Base-by-base conservation (phyloP, 2,329 filamentous ascomycete species). In the Trichoderma aggressivum region DNA sequence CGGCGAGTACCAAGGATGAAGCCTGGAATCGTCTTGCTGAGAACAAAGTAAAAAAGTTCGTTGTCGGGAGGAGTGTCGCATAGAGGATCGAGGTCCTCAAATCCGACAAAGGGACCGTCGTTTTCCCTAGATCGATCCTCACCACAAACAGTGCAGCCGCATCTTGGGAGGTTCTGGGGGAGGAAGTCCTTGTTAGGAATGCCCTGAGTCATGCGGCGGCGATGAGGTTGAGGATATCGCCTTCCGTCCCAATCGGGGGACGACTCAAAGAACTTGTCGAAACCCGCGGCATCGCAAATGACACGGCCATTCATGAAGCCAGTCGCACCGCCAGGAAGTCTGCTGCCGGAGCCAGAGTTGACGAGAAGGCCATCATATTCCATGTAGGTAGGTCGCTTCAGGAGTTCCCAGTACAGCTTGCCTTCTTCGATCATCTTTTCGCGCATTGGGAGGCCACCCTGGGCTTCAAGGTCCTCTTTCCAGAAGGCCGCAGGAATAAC, bases 361-460 rank as follows among this genome's bases (percentile, higher is more conserved):
- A 81, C 80, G 6, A 85, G 76, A 21, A 76, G 76, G 4, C 84
- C 84, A 12, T 84, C 81, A 21, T 86, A 85, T 7, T 84, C 80
- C 80, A 83, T 85, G 72, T 85, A 85, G 0, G 78, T 80, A 0
- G 84, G 84, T 11, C 79, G 78, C 73, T 85, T 82, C 28, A 82
- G 77, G 7, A 86, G 80, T 18, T 84, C 82, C 84, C 85, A 86
- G 76, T 82, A 84, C n/a, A 80, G 61, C 75, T 79, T 82, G 10
- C 85, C 85, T 12, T 85, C 77, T 28, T 75, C 75, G 67, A 85
- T 78, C 62, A 81, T 81, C 74, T 80, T 80, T 72, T 81, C 77
- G 7, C 77, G 76, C 74, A 82, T 81, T n/a, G 77, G 72, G 24
- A 75, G 68, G n/a, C 78, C 77, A 21, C 73, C 75, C 59, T 80